phyloP scores from a whole-genome alignment of 1,284 basidiomycete species.

The Afroboletus lepidellus region DNA sequence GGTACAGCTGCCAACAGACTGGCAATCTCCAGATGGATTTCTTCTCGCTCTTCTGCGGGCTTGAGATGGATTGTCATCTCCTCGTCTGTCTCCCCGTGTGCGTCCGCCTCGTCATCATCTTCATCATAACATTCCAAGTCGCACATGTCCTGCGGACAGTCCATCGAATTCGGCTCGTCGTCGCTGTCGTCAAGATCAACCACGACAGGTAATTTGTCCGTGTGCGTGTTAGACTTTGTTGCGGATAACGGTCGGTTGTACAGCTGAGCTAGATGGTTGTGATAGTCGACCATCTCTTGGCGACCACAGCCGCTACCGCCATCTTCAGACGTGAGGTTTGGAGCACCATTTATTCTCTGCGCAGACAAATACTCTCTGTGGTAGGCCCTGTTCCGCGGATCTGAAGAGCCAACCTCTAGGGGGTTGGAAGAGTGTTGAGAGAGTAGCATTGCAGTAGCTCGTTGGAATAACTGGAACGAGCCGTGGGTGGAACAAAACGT shows the following conservation, averaged over 20 bases:
- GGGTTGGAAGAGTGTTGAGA: constrained; percentile 81
- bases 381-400: constrained; percentile 52
- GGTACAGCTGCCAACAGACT: constrained; percentile 64
- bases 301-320: constrained; percentile 39
- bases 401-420: constrained; percentile 66
- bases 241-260: constrained; percentile 28
- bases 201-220: constrained; percentile 28
- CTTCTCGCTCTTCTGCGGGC: constrained; percentile 66
- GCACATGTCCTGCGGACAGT: constrained; percentile 36
- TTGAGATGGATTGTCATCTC: constrained; percentile 56
- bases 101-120: constrained; percentile 34
- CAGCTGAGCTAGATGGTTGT: constrained; percentile 47
- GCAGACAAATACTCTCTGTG: constrained; percentile 40
- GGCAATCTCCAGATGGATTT: constrained; percentile 76
- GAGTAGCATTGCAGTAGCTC: constrained; percentile 39
- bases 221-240: constrained; percentile 21
- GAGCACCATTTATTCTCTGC: constrained; percentile 24
- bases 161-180: constrained; percentile 43
- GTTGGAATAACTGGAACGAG: not conserved
- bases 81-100: constrained; percentile 51
- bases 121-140: constrained; percentile 38
- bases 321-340: constrained; percentile 33
- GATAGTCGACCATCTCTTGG: constrained; percentile 49
- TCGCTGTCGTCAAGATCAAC: constrained; percentile 53
- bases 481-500: not conserved